These are phyloP conservation scores for Drechslerella coelobrocha DNA, from an alignment of 2,329 filamentous ascomycete species.

Conservation along the genomic window DNA sequence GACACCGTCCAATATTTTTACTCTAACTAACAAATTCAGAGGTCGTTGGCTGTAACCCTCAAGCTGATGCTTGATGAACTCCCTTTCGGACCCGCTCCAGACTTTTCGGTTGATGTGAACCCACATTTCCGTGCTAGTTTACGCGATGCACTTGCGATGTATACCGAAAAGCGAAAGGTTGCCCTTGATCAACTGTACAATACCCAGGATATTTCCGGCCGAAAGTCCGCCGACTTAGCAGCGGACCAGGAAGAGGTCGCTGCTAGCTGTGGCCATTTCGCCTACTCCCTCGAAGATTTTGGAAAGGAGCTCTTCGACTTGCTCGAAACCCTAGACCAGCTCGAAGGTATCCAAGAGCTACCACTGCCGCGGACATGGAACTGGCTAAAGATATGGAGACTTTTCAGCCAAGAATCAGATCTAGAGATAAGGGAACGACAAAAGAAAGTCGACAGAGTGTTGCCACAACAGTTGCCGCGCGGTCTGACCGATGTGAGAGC, in stretches of 20 bases:
- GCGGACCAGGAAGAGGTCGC: slow-evolving; percentile 97
- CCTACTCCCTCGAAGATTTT: slow-evolving; percentile 87
- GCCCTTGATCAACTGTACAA: slow-evolving; percentile 82
- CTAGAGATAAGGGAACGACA: slow-evolving; percentile 16
- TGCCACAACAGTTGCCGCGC: slow-evolving; percentile 40
- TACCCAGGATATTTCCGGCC: slow-evolving; percentile 72
- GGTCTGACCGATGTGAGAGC: slow-evolving; percentile 37
- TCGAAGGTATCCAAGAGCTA: slow-evolving; percentile 74
- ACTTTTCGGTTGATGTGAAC: slow-evolving; percentile 75
- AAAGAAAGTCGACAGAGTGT: slow-evolving; percentile 26
- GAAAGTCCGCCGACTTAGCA: slow-evolving; percentile 75
- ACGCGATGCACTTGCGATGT: slow-evolving; percentile 78
- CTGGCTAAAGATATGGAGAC: slow-evolving; percentile 83
- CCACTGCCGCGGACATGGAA: slow-evolving; percentile 73
- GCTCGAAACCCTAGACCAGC: slow-evolving; percentile 80
- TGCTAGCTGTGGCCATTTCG: slow-evolving; percentile 96
- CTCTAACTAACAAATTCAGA: slow-evolving; percentile 61
- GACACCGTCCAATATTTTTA: neutral
- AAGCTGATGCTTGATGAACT: slow-evolving; percentile 87
- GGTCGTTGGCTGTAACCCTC: slow-evolving; percentile 89
- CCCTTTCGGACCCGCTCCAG: slow-evolving; percentile 74
- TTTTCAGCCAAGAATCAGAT: slow-evolving; percentile 40
- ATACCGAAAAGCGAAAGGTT: slow-evolving; percentile 74
- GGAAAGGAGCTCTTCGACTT: slow-evolving; percentile 87
- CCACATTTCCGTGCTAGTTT: slow-evolving; percentile 81